Conservation (phyloP, 2,329 filamentous ascomycete species). For the Ophiostoma novo-ulmi region DNA sequence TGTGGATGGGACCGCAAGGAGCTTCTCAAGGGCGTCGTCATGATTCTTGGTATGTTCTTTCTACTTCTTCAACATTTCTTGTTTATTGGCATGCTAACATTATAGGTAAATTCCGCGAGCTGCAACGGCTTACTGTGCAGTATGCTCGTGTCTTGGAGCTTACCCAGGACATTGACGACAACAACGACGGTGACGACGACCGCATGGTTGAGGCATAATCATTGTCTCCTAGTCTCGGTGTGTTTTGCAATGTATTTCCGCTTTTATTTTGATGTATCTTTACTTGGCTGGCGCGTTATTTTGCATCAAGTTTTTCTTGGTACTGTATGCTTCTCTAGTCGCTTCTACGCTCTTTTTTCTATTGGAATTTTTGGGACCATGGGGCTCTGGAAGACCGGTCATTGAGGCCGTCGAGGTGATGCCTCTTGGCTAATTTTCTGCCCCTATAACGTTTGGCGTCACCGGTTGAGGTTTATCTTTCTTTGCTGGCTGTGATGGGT, state of each 20-base stretch:
- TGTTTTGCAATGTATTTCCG: neutral
- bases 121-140: slow-evolving; percentile 90
- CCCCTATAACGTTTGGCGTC: neutral
- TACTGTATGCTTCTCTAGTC: neutral
- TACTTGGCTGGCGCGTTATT: neutral
- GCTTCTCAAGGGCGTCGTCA: slow-evolving; percentile 80
- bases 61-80: neutral
- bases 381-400: neutral
- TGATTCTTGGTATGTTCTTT: slow-evolving; percentile 73
- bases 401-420: neutral
- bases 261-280: neutral
- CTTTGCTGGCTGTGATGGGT: neutral
- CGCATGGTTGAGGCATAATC: neutral
- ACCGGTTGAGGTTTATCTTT: neutral
- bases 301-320: neutral
- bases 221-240: neutral
- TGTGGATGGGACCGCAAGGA: slow-evolving; percentile 90
- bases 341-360: neutral
- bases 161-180: slow-evolving; percentile 44
- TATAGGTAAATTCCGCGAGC: slow-evolving; percentile 85
- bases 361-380: neutral
- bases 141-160: slow-evolving; percentile 80
- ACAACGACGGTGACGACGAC: slow-evolving; percentile 30
- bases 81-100: slow-evolving; percentile 32
- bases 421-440: neutral